phyloP scores from a whole-genome alignment of 106 monocot genomes.

The Acanthochlamys bracteata region DNA sequence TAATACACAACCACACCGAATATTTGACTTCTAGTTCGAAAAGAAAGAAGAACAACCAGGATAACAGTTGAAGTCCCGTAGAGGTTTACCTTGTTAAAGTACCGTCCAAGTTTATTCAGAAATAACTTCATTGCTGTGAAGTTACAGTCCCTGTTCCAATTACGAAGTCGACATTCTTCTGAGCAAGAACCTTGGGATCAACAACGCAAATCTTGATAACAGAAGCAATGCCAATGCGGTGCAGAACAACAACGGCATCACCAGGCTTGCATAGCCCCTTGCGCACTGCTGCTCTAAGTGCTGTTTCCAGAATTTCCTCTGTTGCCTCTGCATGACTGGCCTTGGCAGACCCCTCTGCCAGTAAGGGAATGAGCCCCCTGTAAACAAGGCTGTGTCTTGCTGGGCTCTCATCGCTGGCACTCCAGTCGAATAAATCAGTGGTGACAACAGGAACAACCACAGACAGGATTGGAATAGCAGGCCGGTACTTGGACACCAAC shows the following conservation, averaged over 20 bases:
- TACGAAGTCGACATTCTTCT: not conserved
- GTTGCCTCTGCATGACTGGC: conserved; percentile 64
- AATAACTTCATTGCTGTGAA: not conserved
- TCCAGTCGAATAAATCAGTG: conserved; percentile 49
- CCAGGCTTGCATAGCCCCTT: conserved; percentile 47
- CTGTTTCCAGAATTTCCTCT: conserved; percentile 50
- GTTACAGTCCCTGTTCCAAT: not conserved
- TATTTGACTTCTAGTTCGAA: too few relatives aligned
- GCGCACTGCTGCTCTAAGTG: conserved; percentile 36
- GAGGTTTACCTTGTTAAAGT: too few relatives aligned
- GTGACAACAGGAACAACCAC: conserved; percentile 58
- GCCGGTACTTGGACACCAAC: conserved; percentile 65
- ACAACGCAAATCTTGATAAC: conserved; percentile 65
- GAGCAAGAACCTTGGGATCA: conserved; percentile 8
- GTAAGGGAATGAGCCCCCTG: conserved; percentile 52
- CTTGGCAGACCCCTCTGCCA: conserved; percentile 68
- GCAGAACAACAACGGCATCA: conserved; percentile 45
- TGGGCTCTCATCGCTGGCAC: conserved; percentile 46
- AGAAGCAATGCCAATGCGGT: conserved; percentile 54
- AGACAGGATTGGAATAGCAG: conserved; percentile 60
- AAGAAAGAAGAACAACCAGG: too few relatives aligned
- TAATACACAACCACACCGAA: too few relatives aligned
- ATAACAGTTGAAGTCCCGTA: too few relatives aligned
- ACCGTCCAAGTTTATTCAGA: too few relatives aligned
- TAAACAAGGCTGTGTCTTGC: conserved; percentile 55